Base-by-base conservation (phyloP, 306 rosid genomes). In the Vachellia collinsii region DNA sequence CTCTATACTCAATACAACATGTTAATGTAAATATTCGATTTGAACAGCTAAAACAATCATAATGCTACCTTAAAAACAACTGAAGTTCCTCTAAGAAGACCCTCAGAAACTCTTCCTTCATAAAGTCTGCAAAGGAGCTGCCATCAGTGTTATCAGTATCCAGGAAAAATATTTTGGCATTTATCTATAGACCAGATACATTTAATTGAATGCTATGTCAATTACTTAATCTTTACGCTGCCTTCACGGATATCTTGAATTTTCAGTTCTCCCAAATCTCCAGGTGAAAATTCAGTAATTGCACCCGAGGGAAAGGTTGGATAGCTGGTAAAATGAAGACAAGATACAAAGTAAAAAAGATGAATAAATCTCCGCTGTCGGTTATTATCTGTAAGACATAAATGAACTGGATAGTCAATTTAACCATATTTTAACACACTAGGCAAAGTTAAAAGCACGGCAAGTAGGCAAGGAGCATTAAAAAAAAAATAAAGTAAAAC, bases 171-270 rank as follows among this genome's bases (percentile, higher is more conserved):
- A 16, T 14, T 19, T 38, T 3, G 34, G 12, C 48, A 25, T 41
- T 4, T 56, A 71, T 72, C 59, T 75, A 79, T 9, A 20, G 12
- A 50, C 17, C 22, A 54, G 19, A 54, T 44, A 29, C 53, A 56
- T 50, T 11, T 37, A 68, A 63, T 51, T 53, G 46, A 37, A 79
- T 20, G 12, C 62, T 41, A 58, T 54, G 58, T 77, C 43, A 43
- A 63, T 65, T 70, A 92, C 98, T 92, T 91, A 82, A 94, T 93
- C 70, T 93, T 93, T 7, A 93, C 95, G 77, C 90, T 87, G 77
- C 99, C 97, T 90, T 94, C 97, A 76, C 93, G 95, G 41, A 93
- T 97, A 79, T 93, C 97, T 82, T 94, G 99, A 79, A 78, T 83
- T 77, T 85, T 90, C 80, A 94, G 63, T 39, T 72, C 90, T 71